phyloP scores from a whole-genome alignment of 2,329 filamentous ascomycete species.

The Aspergillus alliaceus region DNA sequence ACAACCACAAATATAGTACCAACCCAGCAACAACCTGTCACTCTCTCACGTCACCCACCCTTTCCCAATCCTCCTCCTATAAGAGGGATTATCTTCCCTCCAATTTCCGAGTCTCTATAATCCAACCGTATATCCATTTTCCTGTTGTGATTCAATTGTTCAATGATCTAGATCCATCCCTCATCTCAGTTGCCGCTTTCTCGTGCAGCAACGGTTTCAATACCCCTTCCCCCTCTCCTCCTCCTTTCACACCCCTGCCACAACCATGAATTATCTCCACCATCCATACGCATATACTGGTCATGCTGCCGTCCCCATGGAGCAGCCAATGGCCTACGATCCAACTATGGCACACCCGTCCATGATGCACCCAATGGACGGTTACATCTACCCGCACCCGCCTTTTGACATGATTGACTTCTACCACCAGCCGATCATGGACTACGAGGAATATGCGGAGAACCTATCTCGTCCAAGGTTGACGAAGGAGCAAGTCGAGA shows the following conservation, averaged over 20 bases:
- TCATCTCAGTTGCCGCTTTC: conserved; percentile 4
- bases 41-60: not conserved
- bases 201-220: conserved; percentile 5
- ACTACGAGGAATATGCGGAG: conserved; percentile 50
- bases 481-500: conserved; percentile 54
- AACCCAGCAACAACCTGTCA: not conserved
- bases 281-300: conserved; percentile 37
- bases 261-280: conserved; percentile 42
- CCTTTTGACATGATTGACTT: conserved; percentile 46
- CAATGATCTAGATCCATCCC: conserved; percentile 8
- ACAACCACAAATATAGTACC: not conserved
- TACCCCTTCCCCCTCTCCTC: not conserved
- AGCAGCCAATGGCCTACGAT: conserved; percentile 38
- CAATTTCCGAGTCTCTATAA: not conserved
- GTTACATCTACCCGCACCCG: conserved; percentile 38
- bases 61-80: not conserved
- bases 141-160: conserved; percentile 7
- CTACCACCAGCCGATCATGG: conserved; percentile 41
- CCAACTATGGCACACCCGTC: conserved; percentile 37
- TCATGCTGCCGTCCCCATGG: conserved; percentile 37
- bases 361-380: conserved; percentile 40
- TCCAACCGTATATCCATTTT: conserved; percentile 1
- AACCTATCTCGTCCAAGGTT: conserved; percentile 50
- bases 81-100: not conserved
- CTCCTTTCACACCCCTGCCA: conserved; percentile 5